These are phyloP conservation scores for Globisporangium lucens DNA, from an alignment of 352 stramenopile species.

Conservation along the genomic window DNA sequence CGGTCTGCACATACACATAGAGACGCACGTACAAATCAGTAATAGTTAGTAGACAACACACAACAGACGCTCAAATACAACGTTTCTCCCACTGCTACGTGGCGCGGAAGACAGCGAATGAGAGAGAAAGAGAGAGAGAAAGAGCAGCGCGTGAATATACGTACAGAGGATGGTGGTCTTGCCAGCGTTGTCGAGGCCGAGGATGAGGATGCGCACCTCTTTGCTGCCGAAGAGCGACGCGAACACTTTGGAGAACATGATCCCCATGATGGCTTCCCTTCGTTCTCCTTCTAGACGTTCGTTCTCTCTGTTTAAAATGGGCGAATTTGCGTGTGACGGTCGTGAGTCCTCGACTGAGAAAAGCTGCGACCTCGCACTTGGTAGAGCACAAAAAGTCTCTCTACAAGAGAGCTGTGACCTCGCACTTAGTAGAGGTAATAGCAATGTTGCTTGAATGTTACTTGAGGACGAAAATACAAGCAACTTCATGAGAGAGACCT, in stretches of 20 bases:
- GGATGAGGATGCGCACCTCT: slow-evolving; percentile 99
- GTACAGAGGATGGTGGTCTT: slow-evolving; percentile 99
- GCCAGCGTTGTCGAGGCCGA: slow-evolving; percentile 99
- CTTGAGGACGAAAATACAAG: too few species aligned
- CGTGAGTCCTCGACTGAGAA: background rate
- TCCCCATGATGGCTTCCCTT: slow-evolving; percentile 86
- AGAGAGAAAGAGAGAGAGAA: slow-evolving; percentile 5
- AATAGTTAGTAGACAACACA: background rate
- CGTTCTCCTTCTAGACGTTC: background rate
- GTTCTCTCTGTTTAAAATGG: background rate
- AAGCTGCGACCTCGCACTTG: background rate
- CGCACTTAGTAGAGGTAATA: too few species aligned
- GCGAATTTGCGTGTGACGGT: background rate
- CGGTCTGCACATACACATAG: slow-evolving; percentile 42
- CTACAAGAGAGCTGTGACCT: background rate
- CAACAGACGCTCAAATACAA: background rate
- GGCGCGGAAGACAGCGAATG: background rate
- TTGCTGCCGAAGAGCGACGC: slow-evolving; percentile 98
- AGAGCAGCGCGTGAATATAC: slow-evolving; percentile 18
- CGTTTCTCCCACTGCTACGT: background rate
- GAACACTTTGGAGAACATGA: slow-evolving; percentile 97
- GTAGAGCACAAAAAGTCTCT: background rate
- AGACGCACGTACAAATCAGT: background rate
- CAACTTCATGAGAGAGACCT: background rate
- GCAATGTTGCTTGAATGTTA: too few species aligned